These are phyloP conservation scores for Drosera capensis DNA, from an alignment of 148 eudicot genomes.

Conservation along the genomic window DNA sequence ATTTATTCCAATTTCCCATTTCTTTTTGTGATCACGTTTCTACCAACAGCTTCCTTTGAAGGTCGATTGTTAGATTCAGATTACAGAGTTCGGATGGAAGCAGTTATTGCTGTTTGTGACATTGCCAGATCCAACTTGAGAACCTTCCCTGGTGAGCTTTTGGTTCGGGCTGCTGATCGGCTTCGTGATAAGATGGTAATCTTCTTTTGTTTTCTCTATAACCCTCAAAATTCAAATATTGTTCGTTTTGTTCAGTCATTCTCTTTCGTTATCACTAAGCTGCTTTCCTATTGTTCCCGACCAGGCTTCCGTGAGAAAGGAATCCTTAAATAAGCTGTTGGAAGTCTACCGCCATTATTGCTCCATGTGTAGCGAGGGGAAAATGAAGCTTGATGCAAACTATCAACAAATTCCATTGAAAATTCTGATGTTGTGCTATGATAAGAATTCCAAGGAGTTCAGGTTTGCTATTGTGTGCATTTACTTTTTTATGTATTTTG, in stretches of 20 bases:
- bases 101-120: constrained; percentile 64
- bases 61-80: constrained; percentile 73
- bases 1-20: neutral
- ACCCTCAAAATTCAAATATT: neutral
- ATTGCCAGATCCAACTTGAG: constrained; percentile 42
- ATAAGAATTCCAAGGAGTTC: constrained; percentile 62
- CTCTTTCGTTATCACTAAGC: constrained; percentile 2
- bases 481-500: no score
- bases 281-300: constrained; percentile 8
- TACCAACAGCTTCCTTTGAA: constrained; percentile 58
- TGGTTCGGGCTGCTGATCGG: constrained; percentile 48
- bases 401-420: constrained; percentile 81
- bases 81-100: constrained; percentile 67
- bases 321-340: constrained; percentile 56
- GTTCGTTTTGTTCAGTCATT: neutral
- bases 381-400: constrained; percentile 22
- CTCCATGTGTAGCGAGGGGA: constrained; percentile 39
- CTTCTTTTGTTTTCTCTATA: constrained; percentile 1
- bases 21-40: neutral
- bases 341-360: constrained; percentile 81
- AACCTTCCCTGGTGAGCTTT: constrained; percentile 28
- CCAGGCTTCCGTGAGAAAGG: constrained; percentile 71
- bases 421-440: constrained; percentile 66
- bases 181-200: constrained; percentile 87
- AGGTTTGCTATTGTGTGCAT: constrained; percentile 26